phyloP scores from a whole-genome alignment of 305 asterid genomes.

The Euphrasia arctica region DNA sequence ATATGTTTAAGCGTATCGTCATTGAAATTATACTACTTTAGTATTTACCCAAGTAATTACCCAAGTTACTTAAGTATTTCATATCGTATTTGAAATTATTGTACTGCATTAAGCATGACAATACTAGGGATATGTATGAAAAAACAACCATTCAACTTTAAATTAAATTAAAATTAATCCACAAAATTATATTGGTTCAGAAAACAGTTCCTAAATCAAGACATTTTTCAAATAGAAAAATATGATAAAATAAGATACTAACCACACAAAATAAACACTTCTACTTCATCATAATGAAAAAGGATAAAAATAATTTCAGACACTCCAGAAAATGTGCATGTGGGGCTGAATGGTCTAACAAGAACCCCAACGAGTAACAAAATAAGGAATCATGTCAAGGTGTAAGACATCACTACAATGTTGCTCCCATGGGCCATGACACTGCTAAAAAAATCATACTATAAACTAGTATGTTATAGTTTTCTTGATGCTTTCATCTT shows the following conservation, averaged over 20 bases:
- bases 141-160: background rate
- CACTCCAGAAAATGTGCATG: background rate
- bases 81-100: background rate
- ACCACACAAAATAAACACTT: background rate
- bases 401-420: background rate
- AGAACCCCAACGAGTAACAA: background rate
- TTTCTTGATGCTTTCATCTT: slow-evolving; percentile 33
- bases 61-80: background rate
- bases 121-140: background rate
- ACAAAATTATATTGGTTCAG: background rate
- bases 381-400: background rate
- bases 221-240: background rate
- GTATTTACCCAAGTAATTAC: background rate
- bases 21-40: too few species aligned
- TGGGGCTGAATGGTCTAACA: background rate
- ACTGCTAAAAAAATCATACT: background rate
- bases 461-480: background rate
- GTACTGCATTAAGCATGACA: background rate
- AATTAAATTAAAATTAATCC: background rate
- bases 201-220: background rate
- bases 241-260: background rate
- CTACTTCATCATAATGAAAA: slow-evolving; percentile 2
- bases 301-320: background rate
- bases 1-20: too few species aligned
- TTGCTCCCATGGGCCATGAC: background rate